These are phyloP conservation scores for Aspergillus tamarii DNA, from an alignment of 2,329 filamentous ascomycete species.

Conservation along the genomic window DNA sequence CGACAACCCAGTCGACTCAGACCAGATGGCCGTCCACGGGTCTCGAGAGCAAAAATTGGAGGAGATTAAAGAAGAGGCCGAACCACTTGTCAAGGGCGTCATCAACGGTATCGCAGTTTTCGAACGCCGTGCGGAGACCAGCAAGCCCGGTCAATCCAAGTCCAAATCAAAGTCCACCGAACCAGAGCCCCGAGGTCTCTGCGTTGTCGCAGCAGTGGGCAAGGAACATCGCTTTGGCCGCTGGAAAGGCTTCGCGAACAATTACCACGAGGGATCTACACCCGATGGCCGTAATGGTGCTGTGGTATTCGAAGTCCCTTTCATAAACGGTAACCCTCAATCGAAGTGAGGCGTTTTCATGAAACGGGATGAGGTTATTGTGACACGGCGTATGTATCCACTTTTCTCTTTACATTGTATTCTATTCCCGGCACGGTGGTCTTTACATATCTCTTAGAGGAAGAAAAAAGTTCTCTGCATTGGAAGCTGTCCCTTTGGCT, in stretches of 20 bases:
- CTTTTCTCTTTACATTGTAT: conserved; percentile 5
- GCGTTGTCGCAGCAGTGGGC: conserved; percentile 81
- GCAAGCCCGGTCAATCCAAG: conserved; percentile 28
- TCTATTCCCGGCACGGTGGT: conserved; percentile 16
- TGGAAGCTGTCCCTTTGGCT: conserved; percentile 9
- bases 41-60: conserved; percentile 20
- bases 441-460: conserved; percentile 12
- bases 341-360: conserved; percentile 11
- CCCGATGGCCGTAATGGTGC: conserved; percentile 73
- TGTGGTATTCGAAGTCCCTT: conserved; percentile 81
- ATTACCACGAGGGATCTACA: conserved; percentile 36
- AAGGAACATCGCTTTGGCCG: conserved; percentile 84
- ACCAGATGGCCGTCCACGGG: conserved; percentile 27
- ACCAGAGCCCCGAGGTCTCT: conserved; percentile 61
- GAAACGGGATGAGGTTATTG: conserved; percentile 1
- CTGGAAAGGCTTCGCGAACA: conserved; percentile 64
- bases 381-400: conserved; percentile 14
- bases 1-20: conserved; percentile 32
- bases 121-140: conserved; percentile 65
- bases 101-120: conserved; percentile 88
- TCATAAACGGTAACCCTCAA: conserved; percentile 27
- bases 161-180: conserved; percentile 42
- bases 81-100: conserved; percentile 66
- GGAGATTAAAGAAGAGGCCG: conserved; percentile 25
- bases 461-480: conserved; percentile 14